These are phyloP conservation scores for Gypsophila paniculata DNA, from an alignment of 179 eudicot genomes.

Conservation along the genomic window DNA sequence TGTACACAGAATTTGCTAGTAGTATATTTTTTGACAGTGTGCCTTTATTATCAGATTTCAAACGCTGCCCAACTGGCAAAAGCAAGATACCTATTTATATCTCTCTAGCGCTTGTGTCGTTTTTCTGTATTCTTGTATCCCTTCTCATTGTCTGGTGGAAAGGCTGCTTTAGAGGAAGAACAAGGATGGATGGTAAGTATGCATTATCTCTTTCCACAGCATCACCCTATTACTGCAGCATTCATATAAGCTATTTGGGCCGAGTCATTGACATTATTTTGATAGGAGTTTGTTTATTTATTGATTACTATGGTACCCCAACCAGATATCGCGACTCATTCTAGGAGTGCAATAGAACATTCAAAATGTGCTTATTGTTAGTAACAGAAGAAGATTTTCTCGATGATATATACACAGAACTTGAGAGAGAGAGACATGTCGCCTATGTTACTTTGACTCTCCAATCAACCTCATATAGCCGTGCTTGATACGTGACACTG, in stretches of 20 bases:
- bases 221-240: background rate
- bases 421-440: no score
- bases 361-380: background rate
- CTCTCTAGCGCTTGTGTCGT: constrained; percentile 31
- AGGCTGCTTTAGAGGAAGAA: constrained; percentile 30
- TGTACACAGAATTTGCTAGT: background rate
- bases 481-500: no score
- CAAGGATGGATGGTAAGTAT: constrained; percentile 24
- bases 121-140: constrained; percentile 22
- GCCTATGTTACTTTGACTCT: no score
- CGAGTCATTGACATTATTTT: background rate
- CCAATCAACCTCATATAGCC: no score
- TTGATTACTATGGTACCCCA: background rate
- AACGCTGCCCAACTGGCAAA: constrained; percentile 27
- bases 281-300: background rate
- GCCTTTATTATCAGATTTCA: constrained; percentile 38
- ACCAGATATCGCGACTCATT: background rate
- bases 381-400: no score
- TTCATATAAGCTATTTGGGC: background rate
- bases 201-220: constrained; percentile 8
- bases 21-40: constrained; percentile 9
- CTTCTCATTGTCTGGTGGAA: constrained; percentile 46
- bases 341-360: no score
- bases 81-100: constrained; percentile 32
- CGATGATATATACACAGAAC: no score